phyloP scores from a whole-genome alignment of 148 eudicot genomes.

The Fallopia convolvulus region DNA sequence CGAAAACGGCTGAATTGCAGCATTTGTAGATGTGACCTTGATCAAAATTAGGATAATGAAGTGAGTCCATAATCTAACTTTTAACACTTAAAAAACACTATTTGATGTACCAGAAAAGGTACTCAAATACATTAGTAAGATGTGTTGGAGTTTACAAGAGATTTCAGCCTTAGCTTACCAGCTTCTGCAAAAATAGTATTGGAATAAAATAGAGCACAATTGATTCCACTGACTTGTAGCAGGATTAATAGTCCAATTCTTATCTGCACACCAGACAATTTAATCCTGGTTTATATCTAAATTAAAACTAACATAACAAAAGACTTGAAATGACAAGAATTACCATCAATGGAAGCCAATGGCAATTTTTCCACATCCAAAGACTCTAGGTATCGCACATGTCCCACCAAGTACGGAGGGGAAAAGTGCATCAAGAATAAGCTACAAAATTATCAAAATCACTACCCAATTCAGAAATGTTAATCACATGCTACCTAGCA shows the following conservation, averaged over 20 bases:
- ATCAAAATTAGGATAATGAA: constrained; percentile 3
- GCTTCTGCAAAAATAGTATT: constrained; percentile 76
- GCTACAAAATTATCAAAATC: no score
- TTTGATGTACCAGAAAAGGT: neutral
- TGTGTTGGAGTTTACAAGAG: neutral
- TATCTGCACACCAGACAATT: constrained; percentile 38
- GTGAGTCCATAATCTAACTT: neutral
- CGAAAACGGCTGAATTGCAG: constrained; percentile 49
- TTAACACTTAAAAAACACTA: neutral
- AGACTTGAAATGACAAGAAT: neutral
- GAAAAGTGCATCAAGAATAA: no score
- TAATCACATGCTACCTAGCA: no score
- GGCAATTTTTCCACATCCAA: no score
- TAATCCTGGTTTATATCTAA: neutral
- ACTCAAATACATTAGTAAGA: neutral
- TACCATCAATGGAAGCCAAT: constrained; percentile 97
- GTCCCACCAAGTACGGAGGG: no score
- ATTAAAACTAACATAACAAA: neutral
- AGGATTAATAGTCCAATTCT: constrained; percentile 79
- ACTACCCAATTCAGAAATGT: no score
- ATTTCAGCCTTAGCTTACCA: constrained; percentile 37
- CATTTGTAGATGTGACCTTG: constrained; percentile 72
- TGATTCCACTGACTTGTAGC: constrained; percentile 85
- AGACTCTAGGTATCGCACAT: no score
- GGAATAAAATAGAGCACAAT: constrained; percentile 88